Evolutionary conservation across 257 asterid genomes (phyloP).

Genomic region (Ajuga chamaepitys): DNA sequence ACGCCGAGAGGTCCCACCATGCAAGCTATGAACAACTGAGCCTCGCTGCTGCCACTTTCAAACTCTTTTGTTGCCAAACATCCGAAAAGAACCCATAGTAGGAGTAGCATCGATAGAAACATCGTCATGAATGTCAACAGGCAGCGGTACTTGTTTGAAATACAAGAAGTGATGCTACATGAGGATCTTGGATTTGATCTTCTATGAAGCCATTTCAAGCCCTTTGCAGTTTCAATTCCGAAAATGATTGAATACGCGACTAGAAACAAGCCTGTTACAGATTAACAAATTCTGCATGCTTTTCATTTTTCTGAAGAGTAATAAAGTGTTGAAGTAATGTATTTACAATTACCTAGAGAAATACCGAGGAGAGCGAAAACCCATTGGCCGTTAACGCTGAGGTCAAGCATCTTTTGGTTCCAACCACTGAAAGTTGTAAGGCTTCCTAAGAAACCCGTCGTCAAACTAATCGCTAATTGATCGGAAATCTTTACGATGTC

Average conservation of each 20-base stretch:
- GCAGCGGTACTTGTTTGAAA: conserved; percentile 17
- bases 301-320: not conserved
- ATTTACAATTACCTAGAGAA: conserved; percentile 38
- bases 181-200: conserved; percentile 11
- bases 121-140: conserved; percentile 23
- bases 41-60: conserved; percentile 31
- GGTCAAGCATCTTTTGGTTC: conserved; percentile 90
- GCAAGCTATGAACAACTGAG: conserved; percentile 69
- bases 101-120: conserved; percentile 37
- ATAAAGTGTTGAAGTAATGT: too few relatives aligned
- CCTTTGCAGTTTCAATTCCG: conserved; percentile 72
- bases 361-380: conserved; percentile 62
- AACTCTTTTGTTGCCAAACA: conserved; percentile 38
- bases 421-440: conserved; percentile 97
- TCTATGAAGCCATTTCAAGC: conserved; percentile 37
- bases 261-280: conserved; percentile 57
- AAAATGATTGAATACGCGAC: conserved; percentile 54
- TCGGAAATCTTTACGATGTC: conserved; percentile 54
- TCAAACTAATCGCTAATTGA: conserved; percentile 66
- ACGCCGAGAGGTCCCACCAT: conserved; percentile 89
- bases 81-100: conserved; percentile 45
- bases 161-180: conserved; percentile 7
- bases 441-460: conserved; percentile 93
- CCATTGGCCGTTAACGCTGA: conserved; percentile 67
- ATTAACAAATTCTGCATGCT: not conserved